Conservation (phyloP, 306 rosid genomes). For the Carpinus viminea region DNA sequence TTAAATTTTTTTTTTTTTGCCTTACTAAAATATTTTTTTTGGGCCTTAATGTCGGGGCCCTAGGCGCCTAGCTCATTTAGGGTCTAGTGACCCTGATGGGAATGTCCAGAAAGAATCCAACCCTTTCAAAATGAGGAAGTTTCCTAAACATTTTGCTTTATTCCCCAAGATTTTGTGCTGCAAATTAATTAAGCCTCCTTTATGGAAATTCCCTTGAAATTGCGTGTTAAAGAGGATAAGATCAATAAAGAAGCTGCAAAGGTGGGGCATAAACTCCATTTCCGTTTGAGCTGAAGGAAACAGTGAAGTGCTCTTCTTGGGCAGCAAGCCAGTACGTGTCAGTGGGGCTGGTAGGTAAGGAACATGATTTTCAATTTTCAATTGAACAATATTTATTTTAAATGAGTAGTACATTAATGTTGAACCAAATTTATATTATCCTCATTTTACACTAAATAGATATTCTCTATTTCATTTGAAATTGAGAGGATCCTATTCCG, state of each 20-base stretch:
- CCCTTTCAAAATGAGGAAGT: neutral
- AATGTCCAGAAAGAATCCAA: neutral
- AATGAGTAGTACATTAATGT: no score
- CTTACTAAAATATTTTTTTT: no score
- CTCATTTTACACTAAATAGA: no score
- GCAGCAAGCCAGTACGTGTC: neutral
- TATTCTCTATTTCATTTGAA: no score
- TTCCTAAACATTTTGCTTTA: neutral
- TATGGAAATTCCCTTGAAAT: neutral
- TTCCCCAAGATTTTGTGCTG: neutral
- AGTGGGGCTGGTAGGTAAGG: neutral
- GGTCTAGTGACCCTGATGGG: no score
- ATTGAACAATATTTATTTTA: no score
- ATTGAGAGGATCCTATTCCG: no score
- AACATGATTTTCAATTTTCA: no score
- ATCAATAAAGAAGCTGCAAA: neutral
- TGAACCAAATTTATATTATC: no score
- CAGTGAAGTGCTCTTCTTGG: neutral
- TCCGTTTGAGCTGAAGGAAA: neutral
- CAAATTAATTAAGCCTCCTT: neutral
- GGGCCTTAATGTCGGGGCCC: no score
- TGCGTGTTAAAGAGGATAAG: slow-evolving; percentile 2
- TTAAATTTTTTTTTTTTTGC: no score
- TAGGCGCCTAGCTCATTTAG: no score
- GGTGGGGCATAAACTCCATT: neutral